Percentiles rank a stretch among this genome's conserved stretches.
Evolutionary conservation across 2,329 filamentous ascomycete genomes (phyloP).

Genomic region (Chaetothyriales sp.): DNA sequence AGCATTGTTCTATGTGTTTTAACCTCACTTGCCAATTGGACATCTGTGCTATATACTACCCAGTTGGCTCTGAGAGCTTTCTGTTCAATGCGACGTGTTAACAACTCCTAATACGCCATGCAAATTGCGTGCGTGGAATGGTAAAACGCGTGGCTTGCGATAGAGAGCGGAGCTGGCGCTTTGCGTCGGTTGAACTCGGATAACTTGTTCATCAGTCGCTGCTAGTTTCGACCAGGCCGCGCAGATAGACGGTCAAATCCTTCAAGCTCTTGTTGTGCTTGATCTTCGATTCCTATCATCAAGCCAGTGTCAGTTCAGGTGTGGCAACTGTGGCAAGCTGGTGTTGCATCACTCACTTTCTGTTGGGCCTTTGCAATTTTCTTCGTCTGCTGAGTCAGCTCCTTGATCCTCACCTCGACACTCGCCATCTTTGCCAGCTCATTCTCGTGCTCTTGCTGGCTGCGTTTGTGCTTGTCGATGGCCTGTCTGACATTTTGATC

Average conservation of each 20-base stretch:
- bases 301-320: neutral
- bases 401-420: constrained; percentile 4
- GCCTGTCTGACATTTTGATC: neutral
- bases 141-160: neutral
- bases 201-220: neutral
- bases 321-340: neutral
- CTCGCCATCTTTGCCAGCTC: neutral
- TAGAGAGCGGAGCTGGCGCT: too few species aligned
- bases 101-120: neutral
- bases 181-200: neutral
- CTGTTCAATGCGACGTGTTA: neutral
- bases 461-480: neutral
- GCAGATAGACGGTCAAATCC: neutral
- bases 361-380: constrained; percentile 8
- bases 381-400: constrained; percentile 8
- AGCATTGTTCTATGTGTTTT: neutral
- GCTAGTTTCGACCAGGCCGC: neutral
- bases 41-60: too few species aligned
- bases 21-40: too few species aligned
- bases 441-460: constrained; percentile 4
- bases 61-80: too few species aligned
- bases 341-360: constrained; percentile 4
- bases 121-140: neutral
- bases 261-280: constrained; percentile 10
- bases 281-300: constrained; percentile 6